Base-by-base conservation (phyloP, 345 rosid genomes). In the Rubroshorea leprosula region DNA sequence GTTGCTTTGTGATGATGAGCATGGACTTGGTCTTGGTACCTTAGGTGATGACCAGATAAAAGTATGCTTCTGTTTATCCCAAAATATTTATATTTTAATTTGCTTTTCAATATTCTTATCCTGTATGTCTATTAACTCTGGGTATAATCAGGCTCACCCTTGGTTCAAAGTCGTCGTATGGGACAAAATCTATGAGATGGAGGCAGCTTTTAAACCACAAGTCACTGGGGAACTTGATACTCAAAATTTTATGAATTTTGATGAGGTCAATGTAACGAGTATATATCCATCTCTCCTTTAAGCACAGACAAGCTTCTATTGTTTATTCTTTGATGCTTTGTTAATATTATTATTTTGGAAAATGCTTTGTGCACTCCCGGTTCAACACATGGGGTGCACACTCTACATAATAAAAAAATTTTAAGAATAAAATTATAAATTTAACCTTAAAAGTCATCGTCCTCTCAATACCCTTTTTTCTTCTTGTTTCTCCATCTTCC, bases 181-280 rank as follows among this genome's bases (percentile, higher is more conserved):
- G 98, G 78, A 88, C 21, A 84, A 63, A 66, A 83, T 91, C 59
- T 91, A 88, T 46, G 89, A 81, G 61, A 71, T 72, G 80, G 98
- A 91, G 49, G 96, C 98, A 64, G 96, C 95, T 57, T 91, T 86
- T 72, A 88, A 84, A 65, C 98, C 96, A 22, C 72, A 82, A 62
- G 92, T 91, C 54, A 58, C 84, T 58, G 92, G 92, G 54, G 88
- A 87, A 59, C 86, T 91, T 51, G 98, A 91, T 68, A 84, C 98
- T 8, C 98, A 83, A 54, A 91, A 88, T 64, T 91, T 91, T 44
- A 82, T 86, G 87, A 88, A 84, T 75, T 91, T 82, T 51, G 95
- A 91, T 41, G 98, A 91, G 96, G 98, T 86, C 58, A 64, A 70
- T 16, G 3, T n/a, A 35, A 4, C 9, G 12, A 6, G 1, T 35